Conservation (phyloP, 208 protist species). For the Angomonas deanei region DNA sequence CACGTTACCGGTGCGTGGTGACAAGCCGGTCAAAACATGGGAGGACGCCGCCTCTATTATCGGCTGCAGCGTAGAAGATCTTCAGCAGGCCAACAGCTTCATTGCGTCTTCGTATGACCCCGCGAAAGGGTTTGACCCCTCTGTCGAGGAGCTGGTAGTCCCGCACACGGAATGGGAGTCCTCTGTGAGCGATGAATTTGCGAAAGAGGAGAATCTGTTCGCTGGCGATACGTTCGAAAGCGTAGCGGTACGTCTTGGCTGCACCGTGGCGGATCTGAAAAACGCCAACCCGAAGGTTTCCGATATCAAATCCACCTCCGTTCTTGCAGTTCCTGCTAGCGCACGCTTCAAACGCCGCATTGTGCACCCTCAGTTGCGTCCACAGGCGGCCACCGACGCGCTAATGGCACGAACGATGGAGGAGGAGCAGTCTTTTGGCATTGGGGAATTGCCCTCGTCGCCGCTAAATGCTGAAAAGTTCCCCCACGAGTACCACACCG, state of each 20-base stretch:
- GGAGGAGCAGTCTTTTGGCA: slow-evolving; percentile 33
- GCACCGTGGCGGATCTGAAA: slow-evolving; percentile 37
- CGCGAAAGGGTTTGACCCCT: slow-evolving; percentile 42
- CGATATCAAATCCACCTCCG: slow-evolving; percentile 11
- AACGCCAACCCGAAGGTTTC: slow-evolving; percentile 28
- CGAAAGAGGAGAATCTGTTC: slow-evolving; percentile 44
- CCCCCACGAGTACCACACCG: slow-evolving; percentile 83
- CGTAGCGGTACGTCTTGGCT: slow-evolving; percentile 51
- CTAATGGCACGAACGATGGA: slow-evolving; percentile 51
- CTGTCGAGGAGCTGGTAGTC: slow-evolving; percentile 51
- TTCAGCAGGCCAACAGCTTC: slow-evolving; percentile 73
- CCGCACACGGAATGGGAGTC: slow-evolving; percentile 45
- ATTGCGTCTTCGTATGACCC: slow-evolving; percentile 49
- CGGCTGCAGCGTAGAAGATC: slow-evolving; percentile 74
- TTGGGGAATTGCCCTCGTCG: slow-evolving; percentile 24
- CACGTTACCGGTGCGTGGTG: slow-evolving; percentile 32
- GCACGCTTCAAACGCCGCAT: slow-evolving; percentile 45
- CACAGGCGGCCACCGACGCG: slow-evolving; percentile 53
- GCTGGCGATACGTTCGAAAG: slow-evolving; percentile 44
- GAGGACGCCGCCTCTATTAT: slow-evolving; percentile 58
- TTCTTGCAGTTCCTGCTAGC: slow-evolving; percentile 38
- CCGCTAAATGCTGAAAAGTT: slow-evolving; percentile 70
- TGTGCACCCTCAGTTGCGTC: slow-evolving; percentile 65
- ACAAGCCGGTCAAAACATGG: slow-evolving; percentile 32
- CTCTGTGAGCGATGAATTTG: slow-evolving; percentile 40